Evolutionary conservation across 2,329 filamentous ascomycete genomes (phyloP), one percentile per base, ranked within the genome.

Genomic region (Pleomassaria siparia): DNA sequence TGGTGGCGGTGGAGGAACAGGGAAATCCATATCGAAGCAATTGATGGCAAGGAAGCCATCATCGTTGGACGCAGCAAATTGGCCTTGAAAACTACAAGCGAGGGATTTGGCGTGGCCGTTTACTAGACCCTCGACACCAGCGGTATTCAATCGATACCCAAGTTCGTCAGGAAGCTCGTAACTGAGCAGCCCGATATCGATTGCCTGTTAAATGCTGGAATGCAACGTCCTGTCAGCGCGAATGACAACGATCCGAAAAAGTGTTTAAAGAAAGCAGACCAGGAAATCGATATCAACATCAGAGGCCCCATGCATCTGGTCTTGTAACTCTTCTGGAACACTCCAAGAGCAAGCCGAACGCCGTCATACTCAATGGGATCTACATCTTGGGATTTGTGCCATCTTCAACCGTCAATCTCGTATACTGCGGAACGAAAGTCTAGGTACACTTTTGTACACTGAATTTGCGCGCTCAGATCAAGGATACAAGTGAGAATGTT

Each of bases 361-460:
- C 75, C 0, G 49, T 76, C 1, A 74, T 83, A 40, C 73, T 83
- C 59, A 83, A 83, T 51, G 74, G 83, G 1, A 78, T 76, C 1
- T 80, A 75, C 6, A 70, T 79, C 0, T 70, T 84, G 0, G 81
- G 76, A 3, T 83, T 75, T 50, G 64, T 78, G 0, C 80, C 81
- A 0, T 75, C 76, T 47, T 74, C 69, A 2, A 66, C 82, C 47
- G 74, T 82, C 52, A 84, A 81, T 54, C 80, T 79, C 0, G 76
- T 82, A 1, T 84, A 84, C 63, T 81, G 81, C 56, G 80, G 76
- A 2, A 82, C 79, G 2, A 85, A 84, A 56, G 77, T 80, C 0
- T 84, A 75, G 76, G 29, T 81, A 30, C 80, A 83, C 56, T 82
- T 77, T 60, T 83, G 76, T 73, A 76, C 67, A 21, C 76, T 83